A percentile compares a stretch with the other conserved stretches of the same genome.
phyloP scores from a whole-genome alignment of 495 filamentous ascomycete species.

The Opeltia flavorubescens region DNA sequence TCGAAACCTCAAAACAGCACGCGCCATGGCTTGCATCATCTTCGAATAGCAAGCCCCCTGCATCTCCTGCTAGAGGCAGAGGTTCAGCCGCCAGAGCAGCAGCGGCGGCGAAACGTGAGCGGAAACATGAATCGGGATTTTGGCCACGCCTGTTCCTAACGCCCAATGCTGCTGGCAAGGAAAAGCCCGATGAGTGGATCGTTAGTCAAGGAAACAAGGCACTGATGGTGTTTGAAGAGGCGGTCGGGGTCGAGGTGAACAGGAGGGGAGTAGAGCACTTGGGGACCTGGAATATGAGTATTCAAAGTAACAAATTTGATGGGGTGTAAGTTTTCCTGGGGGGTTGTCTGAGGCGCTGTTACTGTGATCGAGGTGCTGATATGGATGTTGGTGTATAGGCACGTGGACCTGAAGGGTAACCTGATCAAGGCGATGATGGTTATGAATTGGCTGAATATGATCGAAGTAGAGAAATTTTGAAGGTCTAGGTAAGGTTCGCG shows the following conservation, averaged over 20 bases:
- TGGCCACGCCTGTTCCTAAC: constrained; percentile 33
- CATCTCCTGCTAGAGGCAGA: background rate
- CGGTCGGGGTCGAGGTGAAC: constrained; percentile 22
- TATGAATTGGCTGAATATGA: constrained; percentile 35
- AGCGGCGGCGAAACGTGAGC: background rate
- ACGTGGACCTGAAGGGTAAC: constrained; percentile 38
- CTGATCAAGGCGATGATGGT: constrained; percentile 42
- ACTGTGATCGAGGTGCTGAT: background rate
- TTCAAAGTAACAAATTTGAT: constrained; percentile 37
- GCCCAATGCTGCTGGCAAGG: constrained; percentile 37
- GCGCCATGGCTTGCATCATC: constrained; percentile 14
- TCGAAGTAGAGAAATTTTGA: constrained; percentile 16
- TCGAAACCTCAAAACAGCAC: constrained; percentile 17
- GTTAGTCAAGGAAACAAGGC: constrained; percentile 38
- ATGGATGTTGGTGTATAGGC: constrained; percentile 11
- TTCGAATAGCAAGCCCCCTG: constrained; percentile 3
- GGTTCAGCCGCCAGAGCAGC: background rate
- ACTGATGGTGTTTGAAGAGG: constrained; percentile 33
- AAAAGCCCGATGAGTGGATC: constrained; percentile 38
- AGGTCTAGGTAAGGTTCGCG: background rate
- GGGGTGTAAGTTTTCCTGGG: constrained; percentile 24
- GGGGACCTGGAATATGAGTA: constrained; percentile 41
- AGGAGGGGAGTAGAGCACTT: constrained; percentile 33
- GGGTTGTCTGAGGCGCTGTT: background rate
- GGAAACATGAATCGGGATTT: constrained; percentile 10